Base-by-base conservation (phyloP, 2,329 filamentous ascomycete genomes). In the Orbilia blumenaviensis region DNA sequence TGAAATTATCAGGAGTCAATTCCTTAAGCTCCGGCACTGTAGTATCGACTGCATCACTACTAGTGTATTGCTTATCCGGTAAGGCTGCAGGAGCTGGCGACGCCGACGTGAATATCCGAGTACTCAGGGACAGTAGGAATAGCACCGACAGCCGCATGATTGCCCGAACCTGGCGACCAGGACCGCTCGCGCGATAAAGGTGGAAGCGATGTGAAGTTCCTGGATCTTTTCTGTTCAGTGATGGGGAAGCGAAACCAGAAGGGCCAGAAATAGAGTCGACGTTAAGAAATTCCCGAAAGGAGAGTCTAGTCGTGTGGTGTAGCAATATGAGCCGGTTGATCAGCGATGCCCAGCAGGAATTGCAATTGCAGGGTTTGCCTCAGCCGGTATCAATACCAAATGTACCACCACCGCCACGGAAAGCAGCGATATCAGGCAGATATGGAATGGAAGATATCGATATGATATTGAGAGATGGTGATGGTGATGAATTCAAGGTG, bases 1-100 rank as follows among this genome's bases (percentile, higher is more conserved):
- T 83, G 66, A 81, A 81, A 64, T 79, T 78, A 8, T 54, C 73
- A n/a, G 73, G 66, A 9, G 66, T 71, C 7, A 77, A 60, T 27
- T 77, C 73, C 42, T 48, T 71, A 34, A 77, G 73, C 34, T 61
- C 50, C 5, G 73, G 73, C 4, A 71, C 66, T 5, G 58, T 46
- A 7, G 41, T 36, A 41, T 62, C 54, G 7, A 16, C 27, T 12
- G 46, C 21, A 34, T 36, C 52, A 25, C 61, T 38, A 6, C 32
- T 42, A 27, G 16, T 48, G 32, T 66, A 58, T 10, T 50, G 42
- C 44, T 60, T 64, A 14, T 67, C 69, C 10, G 63, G 62, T 18
- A 50, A 16, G 29, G 63, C 34, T 27, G 29, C 60, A 42, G 52
- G 32, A 34, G 69, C 69, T 16, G 71, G 71, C n/a, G 63, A 46